Evolutionary conservation across 2,329 filamentous ascomycete species (phyloP).

Genomic region (Ceratocystis lukuohia): DNA sequence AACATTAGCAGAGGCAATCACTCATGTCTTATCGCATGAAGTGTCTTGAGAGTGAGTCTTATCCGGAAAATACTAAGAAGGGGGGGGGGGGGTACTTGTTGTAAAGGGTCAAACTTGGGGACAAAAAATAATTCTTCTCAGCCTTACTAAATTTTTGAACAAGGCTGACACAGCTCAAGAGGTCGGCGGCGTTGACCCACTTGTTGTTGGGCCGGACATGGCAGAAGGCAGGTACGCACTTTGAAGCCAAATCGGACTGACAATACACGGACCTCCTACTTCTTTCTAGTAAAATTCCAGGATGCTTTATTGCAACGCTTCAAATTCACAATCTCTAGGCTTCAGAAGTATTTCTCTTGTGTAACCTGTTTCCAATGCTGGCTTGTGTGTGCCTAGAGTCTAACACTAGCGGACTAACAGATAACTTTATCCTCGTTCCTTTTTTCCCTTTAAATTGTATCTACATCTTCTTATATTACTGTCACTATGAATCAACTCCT

Average conservation of each 20-base stretch:
- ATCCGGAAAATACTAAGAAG: neutral
- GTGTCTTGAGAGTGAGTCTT: neutral
- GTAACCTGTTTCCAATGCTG: too few relatives aligned
- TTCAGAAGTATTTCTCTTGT: too few relatives aligned
- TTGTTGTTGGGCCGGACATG: neutral
- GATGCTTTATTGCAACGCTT: too few relatives aligned
- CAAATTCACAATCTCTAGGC: too few relatives aligned
- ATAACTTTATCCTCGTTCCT: neutral
- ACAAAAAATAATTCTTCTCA: neutral
- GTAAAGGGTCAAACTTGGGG: neutral
- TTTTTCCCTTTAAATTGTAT: neutral
- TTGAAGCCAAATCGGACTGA: too few relatives aligned
- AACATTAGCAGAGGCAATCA: neutral
- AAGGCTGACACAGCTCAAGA: slow-evolving; percentile 4
- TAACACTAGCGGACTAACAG: neutral
- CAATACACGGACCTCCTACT: too few relatives aligned
- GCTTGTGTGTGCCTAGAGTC: too few relatives aligned
- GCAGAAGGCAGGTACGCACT: neutral
- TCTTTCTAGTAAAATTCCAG: too few relatives aligned
- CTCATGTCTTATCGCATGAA: neutral
- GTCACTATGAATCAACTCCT: slow-evolving; percentile 56
- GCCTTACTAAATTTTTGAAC: slow-evolving; percentile 1
- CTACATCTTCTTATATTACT: neutral
- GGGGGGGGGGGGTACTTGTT: neutral
- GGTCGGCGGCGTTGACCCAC: neutral